phyloP scores from a whole-genome alignment of 208 protist species.

The Lotmaria passim region DNA sequence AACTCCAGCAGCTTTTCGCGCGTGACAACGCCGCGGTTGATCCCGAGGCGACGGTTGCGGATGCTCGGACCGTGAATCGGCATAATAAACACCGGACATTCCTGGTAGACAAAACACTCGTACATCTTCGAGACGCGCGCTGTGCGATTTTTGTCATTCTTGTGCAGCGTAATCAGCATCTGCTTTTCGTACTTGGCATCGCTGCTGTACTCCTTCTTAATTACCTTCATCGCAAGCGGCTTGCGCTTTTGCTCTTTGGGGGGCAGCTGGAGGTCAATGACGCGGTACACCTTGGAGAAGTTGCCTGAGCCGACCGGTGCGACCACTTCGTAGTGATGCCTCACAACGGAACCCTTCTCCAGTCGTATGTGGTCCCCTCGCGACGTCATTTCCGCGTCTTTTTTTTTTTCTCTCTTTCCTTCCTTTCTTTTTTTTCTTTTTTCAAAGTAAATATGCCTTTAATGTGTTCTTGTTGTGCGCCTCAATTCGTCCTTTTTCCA shows the following conservation, averaged over 20 bases:
- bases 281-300: conserved; percentile 87
- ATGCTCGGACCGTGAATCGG: conserved; percentile 77
- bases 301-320: conserved; percentile 76
- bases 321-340: conserved; percentile 66
- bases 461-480: neutral
- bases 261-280: conserved; percentile 37
- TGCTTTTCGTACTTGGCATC: conserved; percentile 81
- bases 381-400: conserved; percentile 32
- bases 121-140: conserved; percentile 65
- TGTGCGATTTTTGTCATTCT: conserved; percentile 46
- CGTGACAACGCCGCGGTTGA: conserved; percentile 64
- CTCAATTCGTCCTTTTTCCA: neutral
- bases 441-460: too few relatives aligned
- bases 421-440: conserved; percentile 1
- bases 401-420: conserved; percentile 11
- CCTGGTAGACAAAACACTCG: conserved; percentile 79
- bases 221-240: conserved; percentile 78
- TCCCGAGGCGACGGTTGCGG: conserved; percentile 68
- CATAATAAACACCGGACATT: conserved; percentile 84
- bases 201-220: conserved; percentile 81
- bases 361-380: conserved; percentile 63
- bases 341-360: conserved; percentile 57
- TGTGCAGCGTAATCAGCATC: conserved; percentile 70
- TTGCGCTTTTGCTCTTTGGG: conserved; percentile 20
- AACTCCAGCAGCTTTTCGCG: conserved; percentile 58